Conservation (phyloP, 2,329 filamentous ascomycete species). For the Ampelomyces quisqualis region DNA sequence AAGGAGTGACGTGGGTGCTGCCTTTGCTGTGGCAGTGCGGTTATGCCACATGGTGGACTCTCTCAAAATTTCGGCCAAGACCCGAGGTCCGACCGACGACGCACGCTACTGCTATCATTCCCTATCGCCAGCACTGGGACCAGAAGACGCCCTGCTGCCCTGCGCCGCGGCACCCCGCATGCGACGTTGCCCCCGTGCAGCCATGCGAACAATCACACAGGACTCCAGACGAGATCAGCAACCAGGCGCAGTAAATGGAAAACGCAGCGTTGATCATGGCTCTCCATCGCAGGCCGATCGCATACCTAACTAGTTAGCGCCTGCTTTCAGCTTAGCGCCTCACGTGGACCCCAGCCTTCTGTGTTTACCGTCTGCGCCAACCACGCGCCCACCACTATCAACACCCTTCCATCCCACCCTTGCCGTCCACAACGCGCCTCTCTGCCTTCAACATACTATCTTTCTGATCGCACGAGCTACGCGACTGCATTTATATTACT, state of each 20-base stretch:
- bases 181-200: background rate
- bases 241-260: too few relatives aligned
- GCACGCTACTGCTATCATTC: constrained; percentile 16
- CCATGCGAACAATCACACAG: background rate
- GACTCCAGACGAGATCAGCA: too few relatives aligned
- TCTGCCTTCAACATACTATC: constrained; percentile 16
- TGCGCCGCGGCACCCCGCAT: background rate
- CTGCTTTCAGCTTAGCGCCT: too few relatives aligned
- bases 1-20: constrained; percentile 28
- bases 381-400: constrained; percentile 23
- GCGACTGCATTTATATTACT: constrained; percentile 47
- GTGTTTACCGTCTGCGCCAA: constrained; percentile 27
- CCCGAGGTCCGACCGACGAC: too few relatives aligned
- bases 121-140: constrained; percentile 21
- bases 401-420: constrained; percentile 22
- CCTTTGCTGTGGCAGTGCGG: constrained; percentile 16
- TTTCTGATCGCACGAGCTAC: constrained; percentile 50
- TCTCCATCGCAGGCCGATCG: too few relatives aligned
- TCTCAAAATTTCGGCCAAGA: constrained; percentile 37
- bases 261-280: too few relatives aligned
- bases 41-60: constrained; percentile 9
- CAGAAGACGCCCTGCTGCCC: constrained; percentile 13
- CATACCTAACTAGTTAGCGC: constrained; percentile 12
- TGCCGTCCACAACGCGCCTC: constrained; percentile 17
- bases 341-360: constrained; percentile 25